Evolutionary conservation across 2,329 filamentous ascomycete genomes (phyloP).

Genomic region (Phialocephala subalpina): DNA sequence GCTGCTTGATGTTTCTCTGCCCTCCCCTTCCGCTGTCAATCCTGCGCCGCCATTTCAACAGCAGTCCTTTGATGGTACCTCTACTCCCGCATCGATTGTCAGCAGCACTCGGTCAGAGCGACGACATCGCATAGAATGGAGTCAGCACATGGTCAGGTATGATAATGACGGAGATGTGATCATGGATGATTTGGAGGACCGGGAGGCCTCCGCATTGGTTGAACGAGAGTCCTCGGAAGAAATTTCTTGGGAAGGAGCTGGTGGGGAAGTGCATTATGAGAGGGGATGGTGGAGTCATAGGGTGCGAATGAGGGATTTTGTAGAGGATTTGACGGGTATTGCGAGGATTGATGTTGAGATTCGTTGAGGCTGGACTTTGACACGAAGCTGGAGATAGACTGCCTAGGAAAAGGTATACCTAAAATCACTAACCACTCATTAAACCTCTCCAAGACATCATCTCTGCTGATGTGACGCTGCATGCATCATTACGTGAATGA

Average conservation of each 20-base stretch:
- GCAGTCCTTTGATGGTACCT: constrained; percentile 37
- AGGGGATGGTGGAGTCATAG: constrained; percentile 16
- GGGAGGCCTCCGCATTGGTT: neutral
- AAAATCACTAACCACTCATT: too few relatives aligned
- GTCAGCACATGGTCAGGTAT: constrained; percentile 22
- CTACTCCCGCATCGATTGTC: constrained; percentile 3
- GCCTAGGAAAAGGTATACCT: neutral
- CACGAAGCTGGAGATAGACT: neutral
- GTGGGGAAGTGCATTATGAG: constrained; percentile 18
- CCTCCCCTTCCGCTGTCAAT: neutral
- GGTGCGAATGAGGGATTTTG: constrained; percentile 38
- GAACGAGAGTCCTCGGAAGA: constrained; percentile 19
- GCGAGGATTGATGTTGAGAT: constrained; percentile 51
- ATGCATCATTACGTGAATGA: neutral
- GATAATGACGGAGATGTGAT: constrained; percentile 38
- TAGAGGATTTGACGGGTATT: constrained; percentile 48
- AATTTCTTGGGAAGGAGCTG: constrained; percentile 21
- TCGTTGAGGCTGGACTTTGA: constrained; percentile 16
- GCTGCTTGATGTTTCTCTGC: constrained; percentile 29
- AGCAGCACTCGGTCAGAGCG: neutral
- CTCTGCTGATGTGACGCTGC: neutral
- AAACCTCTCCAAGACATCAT: neutral
- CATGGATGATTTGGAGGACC: constrained; percentile 34
- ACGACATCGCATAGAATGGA: constrained; percentile 2
- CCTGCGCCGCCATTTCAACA: neutral